Evolutionary conservation across 495 filamentous ascomycete species (phyloP).

Genomic region (Aspergillus haitiensis): DNA sequence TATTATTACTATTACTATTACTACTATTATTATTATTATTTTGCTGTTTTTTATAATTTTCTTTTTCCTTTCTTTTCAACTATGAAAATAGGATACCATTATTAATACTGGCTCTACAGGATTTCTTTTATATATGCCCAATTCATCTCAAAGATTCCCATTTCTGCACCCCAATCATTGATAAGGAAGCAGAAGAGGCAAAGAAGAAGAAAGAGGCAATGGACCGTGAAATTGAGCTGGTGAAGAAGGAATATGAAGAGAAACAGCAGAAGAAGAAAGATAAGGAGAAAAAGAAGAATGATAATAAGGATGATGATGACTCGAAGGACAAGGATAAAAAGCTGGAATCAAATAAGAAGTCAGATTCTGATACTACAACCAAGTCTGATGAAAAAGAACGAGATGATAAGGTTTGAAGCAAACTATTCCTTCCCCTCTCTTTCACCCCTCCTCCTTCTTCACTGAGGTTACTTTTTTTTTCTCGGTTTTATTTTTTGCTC

Average conservation of each 20-base stretch:
- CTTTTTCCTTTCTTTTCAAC: conserved; percentile 1
- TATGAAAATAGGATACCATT: background rate
- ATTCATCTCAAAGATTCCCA: conserved; percentile 79
- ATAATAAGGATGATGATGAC: conserved; percentile 48
- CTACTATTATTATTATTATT: no score
- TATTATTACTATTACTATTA: no score
- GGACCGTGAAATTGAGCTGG: conserved; percentile 70
- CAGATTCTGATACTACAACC: conserved; percentile 36
- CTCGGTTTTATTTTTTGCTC: background rate
- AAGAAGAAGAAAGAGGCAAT: conserved; percentile 64
- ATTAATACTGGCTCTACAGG: conserved; percentile 48
- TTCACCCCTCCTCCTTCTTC: no score
- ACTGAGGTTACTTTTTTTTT: background rate
- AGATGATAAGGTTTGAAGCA: conserved; percentile 49
- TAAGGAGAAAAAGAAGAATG: conserved; percentile 49
- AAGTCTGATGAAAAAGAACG: conserved; percentile 54
- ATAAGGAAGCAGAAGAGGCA: conserved; percentile 70
- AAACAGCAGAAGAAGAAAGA: conserved; percentile 43
- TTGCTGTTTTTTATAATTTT: no score
- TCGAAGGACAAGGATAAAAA: conserved; percentile 45
- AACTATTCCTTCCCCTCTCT: no score
- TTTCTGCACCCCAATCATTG: conserved; percentile 78
- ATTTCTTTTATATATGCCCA: conserved; percentile 91
- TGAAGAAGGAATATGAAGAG: conserved; percentile 59
- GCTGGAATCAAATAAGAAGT: conserved; percentile 40